Percentiles rank a stretch among this genome's conserved stretches.
phyloP scores from a whole-genome alignment of 129 eudicot species.

The Artemisia tridentata region DNA sequence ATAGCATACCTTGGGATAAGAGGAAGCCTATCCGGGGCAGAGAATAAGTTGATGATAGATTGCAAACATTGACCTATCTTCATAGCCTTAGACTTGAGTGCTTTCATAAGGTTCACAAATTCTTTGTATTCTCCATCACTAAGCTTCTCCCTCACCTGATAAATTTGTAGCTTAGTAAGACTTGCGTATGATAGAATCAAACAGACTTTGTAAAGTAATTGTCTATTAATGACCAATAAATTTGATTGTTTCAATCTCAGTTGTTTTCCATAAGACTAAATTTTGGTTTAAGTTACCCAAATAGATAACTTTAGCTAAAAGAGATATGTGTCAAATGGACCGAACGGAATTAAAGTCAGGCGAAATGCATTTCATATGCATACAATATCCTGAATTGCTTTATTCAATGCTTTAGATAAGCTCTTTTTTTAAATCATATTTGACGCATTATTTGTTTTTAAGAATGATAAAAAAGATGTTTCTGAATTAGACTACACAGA shows the following conservation, averaged over 20 bases:
- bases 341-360: too few relatives aligned
- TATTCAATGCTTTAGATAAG: too few relatives aligned
- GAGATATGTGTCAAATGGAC: too few relatives aligned
- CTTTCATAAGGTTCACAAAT: conserved; percentile 79
- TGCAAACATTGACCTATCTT: conserved; percentile 63
- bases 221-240: neutral
- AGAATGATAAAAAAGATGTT: too few relatives aligned
- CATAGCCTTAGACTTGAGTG: conserved; percentile 77
- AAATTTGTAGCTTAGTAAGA: conserved; percentile 6
- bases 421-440: too few relatives aligned
- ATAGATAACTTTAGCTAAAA: neutral
- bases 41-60: conserved; percentile 62
- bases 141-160: conserved; percentile 82
- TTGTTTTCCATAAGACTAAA: too few relatives aligned
- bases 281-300: neutral
- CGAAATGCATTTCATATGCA: neutral
- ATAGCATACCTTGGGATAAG: conserved; percentile 77
- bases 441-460: too few relatives aligned
- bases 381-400: too few relatives aligned
- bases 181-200: neutral
- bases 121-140: conserved; percentile 67
- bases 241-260: neutral
- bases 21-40: conserved; percentile 71
- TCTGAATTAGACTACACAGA: too few relatives aligned
- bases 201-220: neutral